Base-by-base conservation (phyloP, 2,329 filamentous ascomycete species). In the Sporothrix mexicana region DNA sequence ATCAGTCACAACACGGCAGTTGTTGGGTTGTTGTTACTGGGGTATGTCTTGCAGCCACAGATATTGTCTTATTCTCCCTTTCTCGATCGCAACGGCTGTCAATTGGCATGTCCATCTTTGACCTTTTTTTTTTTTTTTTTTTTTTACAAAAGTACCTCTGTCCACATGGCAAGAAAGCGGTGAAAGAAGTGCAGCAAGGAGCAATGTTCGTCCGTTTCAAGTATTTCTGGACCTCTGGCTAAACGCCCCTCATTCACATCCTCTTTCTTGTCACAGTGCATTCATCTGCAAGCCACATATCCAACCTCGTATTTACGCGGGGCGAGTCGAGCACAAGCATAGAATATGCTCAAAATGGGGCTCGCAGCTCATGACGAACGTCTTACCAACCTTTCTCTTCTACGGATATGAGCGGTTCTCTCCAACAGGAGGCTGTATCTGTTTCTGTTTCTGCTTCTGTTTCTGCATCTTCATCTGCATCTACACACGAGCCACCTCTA, bases 211-310 rank as follows among this genome's bases (percentile, higher is more conserved):
- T 64, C 36, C 25, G 59, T 6, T 10, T 13, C 13, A n/a, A 36
- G 20, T 64, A n/a, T 64, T 13, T 23, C 61, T 64, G 41, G 17
- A 55, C 51, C 8, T 20, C 15, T 55, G 45, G 10, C 45, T 47
- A 9, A 20, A 30, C 25, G 17, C 9, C 12, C n/a, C 30, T 61
- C 30, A 1, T 10, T 62, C 43, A 23, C n/a, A 8, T 23, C 23
- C 59, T 64, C 41, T 64, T 45, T 64, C n/a, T 10, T 57, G 30
- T 41, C 57, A 61, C 57, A n/a, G 13, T 41, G 15, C 57, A 61
- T 41, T 7, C 20, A 57, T 17, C 57, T 45, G n/a, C 59, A 45
- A 45, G 59, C 41, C 59, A 64, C 41, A 10, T 43, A 9, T 45
- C 41, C 59, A 41, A 41, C 59, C 59, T 64, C 59, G 59, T 64